phyloP scores from a whole-genome alignment of 768 basidiomycete genomes.

The Boletus huronensis region DNA sequence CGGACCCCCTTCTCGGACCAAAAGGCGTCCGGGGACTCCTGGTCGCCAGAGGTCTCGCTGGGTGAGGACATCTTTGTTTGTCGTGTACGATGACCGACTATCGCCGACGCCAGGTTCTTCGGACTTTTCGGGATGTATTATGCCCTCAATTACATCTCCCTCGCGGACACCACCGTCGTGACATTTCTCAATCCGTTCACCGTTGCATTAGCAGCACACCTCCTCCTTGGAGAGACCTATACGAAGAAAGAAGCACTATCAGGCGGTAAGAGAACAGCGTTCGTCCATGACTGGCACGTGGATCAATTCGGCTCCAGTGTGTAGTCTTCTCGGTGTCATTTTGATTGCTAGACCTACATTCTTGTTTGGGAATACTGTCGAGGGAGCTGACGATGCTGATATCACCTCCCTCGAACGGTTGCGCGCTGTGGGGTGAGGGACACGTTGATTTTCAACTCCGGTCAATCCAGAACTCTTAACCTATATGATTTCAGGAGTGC shows the following conservation, averaged over 20 bases:
- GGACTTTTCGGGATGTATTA: background rate
- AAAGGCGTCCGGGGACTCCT: slow-evolving; percentile 56
- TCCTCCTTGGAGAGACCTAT: background rate
- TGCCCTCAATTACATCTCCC: background rate
- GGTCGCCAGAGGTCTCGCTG: slow-evolving; percentile 56
- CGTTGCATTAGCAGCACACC: background rate
- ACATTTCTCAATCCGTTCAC: background rate
- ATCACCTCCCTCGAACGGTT: background rate
- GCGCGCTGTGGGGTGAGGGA: background rate
- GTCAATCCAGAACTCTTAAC: background rate
- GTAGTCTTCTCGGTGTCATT: slow-evolving; percentile 69
- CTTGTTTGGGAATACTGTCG: background rate
- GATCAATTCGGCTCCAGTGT: background rate
- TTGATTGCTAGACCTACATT: slow-evolving; percentile 42
- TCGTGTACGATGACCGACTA: background rate
- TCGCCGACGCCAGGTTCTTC: slow-evolving; percentile 51
- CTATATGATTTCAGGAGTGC: background rate
- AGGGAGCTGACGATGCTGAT: background rate
- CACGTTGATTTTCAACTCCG: background rate
- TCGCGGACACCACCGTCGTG: background rate
- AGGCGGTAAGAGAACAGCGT: background rate
- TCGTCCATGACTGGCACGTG: background rate
- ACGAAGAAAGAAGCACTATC: background rate
- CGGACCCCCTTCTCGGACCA: slow-evolving; percentile 57
- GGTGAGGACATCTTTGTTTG: slow-evolving; percentile 38